These are phyloP conservation scores for Saccharomycopsis fodiens DNA, from an alignment of 805 yeast genomes.

Conservation along the genomic window DNA sequence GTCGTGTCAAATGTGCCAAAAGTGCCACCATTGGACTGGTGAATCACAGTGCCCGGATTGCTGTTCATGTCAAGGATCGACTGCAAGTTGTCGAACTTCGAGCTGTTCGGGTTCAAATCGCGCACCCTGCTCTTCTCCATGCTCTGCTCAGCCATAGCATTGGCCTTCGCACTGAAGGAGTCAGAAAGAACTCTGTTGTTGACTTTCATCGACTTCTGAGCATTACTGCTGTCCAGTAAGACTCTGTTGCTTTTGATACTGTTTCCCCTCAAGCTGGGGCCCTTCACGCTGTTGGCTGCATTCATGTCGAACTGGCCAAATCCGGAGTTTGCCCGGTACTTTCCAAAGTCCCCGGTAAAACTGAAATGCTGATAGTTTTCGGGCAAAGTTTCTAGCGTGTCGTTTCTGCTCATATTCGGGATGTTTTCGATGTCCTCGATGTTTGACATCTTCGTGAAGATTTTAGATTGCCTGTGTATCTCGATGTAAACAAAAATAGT, in stretches of 20 bases:
- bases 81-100: conserved; percentile 18
- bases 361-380: conserved; percentile 20
- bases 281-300: neutral
- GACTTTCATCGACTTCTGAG: conserved; percentile 1
- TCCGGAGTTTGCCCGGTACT: conserved; percentile 16
- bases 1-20: conserved; percentile 4
- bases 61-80: conserved; percentile 11
- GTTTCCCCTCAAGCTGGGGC: neutral
- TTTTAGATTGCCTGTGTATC: too few species aligned
- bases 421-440: neutral
- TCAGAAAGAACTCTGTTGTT: neutral
- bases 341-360: conserved; percentile 9
- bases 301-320: conserved; percentile 8
- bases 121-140: neutral
- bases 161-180: neutral
- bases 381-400: conserved; percentile 20
- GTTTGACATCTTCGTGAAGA: too few species aligned
- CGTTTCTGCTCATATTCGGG: too few species aligned
- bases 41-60: conserved; percentile 8
- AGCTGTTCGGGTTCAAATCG: conserved; percentile 4
- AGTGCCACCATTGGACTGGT: conserved; percentile 3
- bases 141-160: neutral
- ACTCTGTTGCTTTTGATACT: neutral
- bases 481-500: too few species aligned
- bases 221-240: neutral